Base-by-base conservation (phyloP, 1,284 basidiomycete genomes). In the Microbotryomycetes sp. region DNA sequence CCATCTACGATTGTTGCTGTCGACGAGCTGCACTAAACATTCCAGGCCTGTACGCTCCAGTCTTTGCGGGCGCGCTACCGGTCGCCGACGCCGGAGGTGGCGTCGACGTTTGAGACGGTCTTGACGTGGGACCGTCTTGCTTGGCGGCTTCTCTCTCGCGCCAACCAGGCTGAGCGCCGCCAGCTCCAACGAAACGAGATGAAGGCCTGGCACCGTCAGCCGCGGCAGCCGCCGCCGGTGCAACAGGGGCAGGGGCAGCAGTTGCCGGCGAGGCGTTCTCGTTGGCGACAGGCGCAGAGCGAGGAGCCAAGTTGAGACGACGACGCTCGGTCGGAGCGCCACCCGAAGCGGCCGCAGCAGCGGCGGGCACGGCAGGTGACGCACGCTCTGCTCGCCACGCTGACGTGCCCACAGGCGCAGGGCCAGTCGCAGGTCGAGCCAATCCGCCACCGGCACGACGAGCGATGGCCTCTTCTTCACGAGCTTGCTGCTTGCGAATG, bases 401-500 rank as follows among this genome's bases (percentile, higher is more conserved):
- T 13, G 64, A 62, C 15, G 59, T 54, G 4, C 67, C 67, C 23
- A 56, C 49, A 15, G 57, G 26, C 6, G 60, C 57, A 4, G 64
- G 61, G 5, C 56, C 57, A 0, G 31, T 52, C n/a, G n/a, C n/a
- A n/a, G n/a, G n/a, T n/a, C n/a, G n/a, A 1, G 50, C 24, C 1
- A 51, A 35, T 2, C 52, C 5, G 3, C 47, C 41, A 26, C 47
- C 31, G 11, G 57, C 53, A 24, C 62, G 56, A 31, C 67, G 64
- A 18, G 62, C 65, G 54, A 61, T 54, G 3, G 88, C 89, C 71
- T 91, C 91, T 56, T 88, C 87, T 73, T 91, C 90, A 62, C 87
- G 82, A 72, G 86, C 82, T n/a, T 75, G 76, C 71, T 86, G 87
- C 52, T 80, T 76, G 23, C 74, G 50, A 1, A 80, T 80, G 50